A percentile compares a stretch with the other conserved stretches of the same genome.
These are phyloP conservation scores for Boeremia lycopersici DNA, from an alignment of 2,329 filamentous ascomycete species.

Conservation along the genomic window DNA sequence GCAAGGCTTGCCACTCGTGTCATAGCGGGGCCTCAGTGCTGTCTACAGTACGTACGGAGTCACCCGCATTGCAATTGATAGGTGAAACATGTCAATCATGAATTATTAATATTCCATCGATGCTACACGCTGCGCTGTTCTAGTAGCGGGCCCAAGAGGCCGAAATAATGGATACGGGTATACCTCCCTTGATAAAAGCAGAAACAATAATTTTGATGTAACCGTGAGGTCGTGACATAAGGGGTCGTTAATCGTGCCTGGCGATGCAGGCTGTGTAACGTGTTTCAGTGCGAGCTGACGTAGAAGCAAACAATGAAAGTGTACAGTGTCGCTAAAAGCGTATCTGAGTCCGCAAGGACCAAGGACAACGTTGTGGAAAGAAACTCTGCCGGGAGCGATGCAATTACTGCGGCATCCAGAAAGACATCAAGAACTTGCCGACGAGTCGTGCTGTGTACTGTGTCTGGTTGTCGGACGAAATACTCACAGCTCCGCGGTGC, in stretches of 20 bases:
- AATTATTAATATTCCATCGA: slow-evolving; percentile 1
- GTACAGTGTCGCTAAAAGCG: background rate
- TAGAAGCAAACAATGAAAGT: background rate
- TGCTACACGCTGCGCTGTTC: background rate
- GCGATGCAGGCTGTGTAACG: background rate
- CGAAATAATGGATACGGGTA: background rate
- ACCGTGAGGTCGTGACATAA: slow-evolving; percentile 1
- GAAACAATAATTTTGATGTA: background rate
- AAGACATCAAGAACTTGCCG: slow-evolving; percentile 50
- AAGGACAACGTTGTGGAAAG: background rate
- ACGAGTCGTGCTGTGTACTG: slow-evolving; percentile 52
- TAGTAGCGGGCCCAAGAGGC: background rate
- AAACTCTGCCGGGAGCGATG: background rate
- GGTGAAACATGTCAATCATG: background rate
- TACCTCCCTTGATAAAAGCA: background rate
- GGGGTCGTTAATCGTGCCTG: slow-evolving; percentile 6
- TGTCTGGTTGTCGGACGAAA: slow-evolving; percentile 47
- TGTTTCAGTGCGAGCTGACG: background rate
- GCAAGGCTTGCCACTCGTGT: slow-evolving; percentile 1
- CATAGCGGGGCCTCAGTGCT: background rate
- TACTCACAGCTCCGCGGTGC: slow-evolving; percentile 45
- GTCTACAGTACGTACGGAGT: background rate
- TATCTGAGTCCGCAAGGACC: background rate
- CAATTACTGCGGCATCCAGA: slow-evolving; percentile 36
- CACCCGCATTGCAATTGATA: background rate